Evolutionary conservation across 257 asterid species (phyloP).

Genomic region (Solanum etuberosum): DNA sequence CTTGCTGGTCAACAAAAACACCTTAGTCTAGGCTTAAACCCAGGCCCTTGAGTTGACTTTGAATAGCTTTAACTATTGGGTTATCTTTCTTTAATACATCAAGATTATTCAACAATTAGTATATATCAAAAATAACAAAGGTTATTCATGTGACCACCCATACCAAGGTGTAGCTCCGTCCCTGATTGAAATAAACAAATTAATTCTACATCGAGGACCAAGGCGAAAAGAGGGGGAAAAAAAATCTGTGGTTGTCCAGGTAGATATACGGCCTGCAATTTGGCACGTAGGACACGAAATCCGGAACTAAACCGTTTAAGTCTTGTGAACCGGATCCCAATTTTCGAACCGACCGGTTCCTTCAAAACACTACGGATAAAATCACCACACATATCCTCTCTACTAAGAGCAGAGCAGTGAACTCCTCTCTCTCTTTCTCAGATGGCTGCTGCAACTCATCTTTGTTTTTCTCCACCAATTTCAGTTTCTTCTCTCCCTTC

Average conservation of each 20-base stretch:
- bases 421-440: neutral
- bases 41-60: no score
- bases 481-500: conserved; percentile 12
- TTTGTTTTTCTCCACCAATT: conserved; percentile 26
- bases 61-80: no score
- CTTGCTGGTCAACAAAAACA: no score
- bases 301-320: neutral
- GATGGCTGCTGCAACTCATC: conserved; percentile 44
- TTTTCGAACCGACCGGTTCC: neutral
- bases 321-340: neutral
- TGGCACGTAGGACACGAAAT: neutral
- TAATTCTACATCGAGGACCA: neutral
- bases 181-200: neutral
- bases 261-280: neutral
- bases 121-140: no score
- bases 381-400: neutral
- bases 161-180: no score
- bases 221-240: neutral
- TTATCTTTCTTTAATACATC: no score
- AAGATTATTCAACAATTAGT: no score
- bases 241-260: neutral
- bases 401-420: neutral
- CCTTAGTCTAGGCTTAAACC: no score
- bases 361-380: neutral
- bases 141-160: no score